These are phyloP conservation scores for Bryoglossum gracile DNA, from an alignment of 495 filamentous ascomycete species.

Conservation along the genomic window DNA sequence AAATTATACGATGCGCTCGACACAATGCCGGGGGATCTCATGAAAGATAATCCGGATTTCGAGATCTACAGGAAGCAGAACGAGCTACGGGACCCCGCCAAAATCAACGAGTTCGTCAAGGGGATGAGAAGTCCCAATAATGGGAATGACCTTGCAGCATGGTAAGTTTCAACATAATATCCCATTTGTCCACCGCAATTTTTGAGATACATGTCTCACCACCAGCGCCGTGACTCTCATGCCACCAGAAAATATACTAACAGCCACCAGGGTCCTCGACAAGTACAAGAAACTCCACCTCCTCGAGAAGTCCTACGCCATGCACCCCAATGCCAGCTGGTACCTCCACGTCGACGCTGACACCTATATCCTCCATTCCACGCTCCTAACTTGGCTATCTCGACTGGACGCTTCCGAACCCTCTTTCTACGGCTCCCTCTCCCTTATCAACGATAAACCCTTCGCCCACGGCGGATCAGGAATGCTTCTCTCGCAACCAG, in stretches of 20 bases:
- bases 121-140: background rate
- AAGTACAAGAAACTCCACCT: constrained; percentile 67
- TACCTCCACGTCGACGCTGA: constrained; percentile 63
- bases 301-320: constrained; percentile 47
- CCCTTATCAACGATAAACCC: constrained; percentile 43
- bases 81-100: background rate
- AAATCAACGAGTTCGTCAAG: background rate
- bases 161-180: no score
- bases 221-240: no score
- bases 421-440: constrained; percentile 52
- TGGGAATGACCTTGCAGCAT: constrained; percentile 32
- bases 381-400: constrained; percentile 47
- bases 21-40: constrained; percentile 32
- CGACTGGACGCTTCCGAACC: constrained; percentile 40
- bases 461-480: constrained; percentile 66
- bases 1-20: constrained; percentile 45
- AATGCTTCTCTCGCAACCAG: constrained; percentile 52
- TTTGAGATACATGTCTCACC: no score
- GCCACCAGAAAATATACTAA: no score
- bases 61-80: constrained; percentile 38
- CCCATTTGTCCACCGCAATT: no score
- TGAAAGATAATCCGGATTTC: constrained; percentile 40
- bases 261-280: no score
- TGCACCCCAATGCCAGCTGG: constrained; percentile 47
- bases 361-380: constrained; percentile 59